A percentile compares a stretch with the other conserved stretches of the same genome.
These are phyloP conservation scores for Epichloe glyceriae DNA, from an alignment of 2,329 filamentous ascomycete species.

Conservation along the genomic window DNA sequence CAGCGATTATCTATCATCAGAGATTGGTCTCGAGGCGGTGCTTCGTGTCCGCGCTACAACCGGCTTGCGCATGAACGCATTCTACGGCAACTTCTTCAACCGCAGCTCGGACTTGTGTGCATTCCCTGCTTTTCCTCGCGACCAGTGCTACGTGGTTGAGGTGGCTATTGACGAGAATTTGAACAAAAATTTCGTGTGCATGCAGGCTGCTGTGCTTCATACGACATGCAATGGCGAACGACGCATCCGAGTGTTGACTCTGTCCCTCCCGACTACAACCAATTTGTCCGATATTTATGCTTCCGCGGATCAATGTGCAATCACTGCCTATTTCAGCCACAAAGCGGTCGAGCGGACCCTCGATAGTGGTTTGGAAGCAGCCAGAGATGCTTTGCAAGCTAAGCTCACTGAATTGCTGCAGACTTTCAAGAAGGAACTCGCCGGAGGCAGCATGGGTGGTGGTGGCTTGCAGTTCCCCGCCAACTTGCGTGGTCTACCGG, in stretches of 20 bases:
- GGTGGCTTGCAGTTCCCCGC: slow-evolving; percentile 89
- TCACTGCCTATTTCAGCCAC: slow-evolving; percentile 90
- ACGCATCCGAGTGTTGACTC: slow-evolving; percentile 84
- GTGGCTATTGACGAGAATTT: slow-evolving; percentile 95
- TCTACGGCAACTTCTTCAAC: slow-evolving; percentile 99
- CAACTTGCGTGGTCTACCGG: slow-evolving; percentile 77
- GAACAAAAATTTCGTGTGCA: slow-evolving; percentile 79
- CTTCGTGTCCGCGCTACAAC: slow-evolving; percentile 91
- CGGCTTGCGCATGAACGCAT: slow-evolving; percentile 89
- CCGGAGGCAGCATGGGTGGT: slow-evolving; percentile 88
- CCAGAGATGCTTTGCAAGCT: slow-evolving; percentile 76
- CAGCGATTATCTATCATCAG: slow-evolving; percentile 89
- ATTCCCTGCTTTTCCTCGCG: slow-evolving; percentile 93
- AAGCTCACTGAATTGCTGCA: slow-evolving; percentile 88
- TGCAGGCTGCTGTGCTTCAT: slow-evolving; percentile 90
- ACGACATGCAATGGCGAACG: slow-evolving; percentile 97
- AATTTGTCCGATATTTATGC: slow-evolving; percentile 86
- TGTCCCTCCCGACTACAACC: slow-evolving; percentile 85
- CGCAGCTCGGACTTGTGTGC: slow-evolving; percentile 93
- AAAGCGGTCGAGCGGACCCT: slow-evolving; percentile 90
- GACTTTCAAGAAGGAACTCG: slow-evolving; percentile 94
- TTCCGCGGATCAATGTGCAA: slow-evolving; percentile 85
- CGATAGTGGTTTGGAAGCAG: slow-evolving; percentile 76
- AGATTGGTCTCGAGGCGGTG: slow-evolving; percentile 92
- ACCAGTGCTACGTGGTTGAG: slow-evolving; percentile 95